phyloP scores from a whole-genome alignment of 306 rosid species.

The Cicer yamashitae region DNA sequence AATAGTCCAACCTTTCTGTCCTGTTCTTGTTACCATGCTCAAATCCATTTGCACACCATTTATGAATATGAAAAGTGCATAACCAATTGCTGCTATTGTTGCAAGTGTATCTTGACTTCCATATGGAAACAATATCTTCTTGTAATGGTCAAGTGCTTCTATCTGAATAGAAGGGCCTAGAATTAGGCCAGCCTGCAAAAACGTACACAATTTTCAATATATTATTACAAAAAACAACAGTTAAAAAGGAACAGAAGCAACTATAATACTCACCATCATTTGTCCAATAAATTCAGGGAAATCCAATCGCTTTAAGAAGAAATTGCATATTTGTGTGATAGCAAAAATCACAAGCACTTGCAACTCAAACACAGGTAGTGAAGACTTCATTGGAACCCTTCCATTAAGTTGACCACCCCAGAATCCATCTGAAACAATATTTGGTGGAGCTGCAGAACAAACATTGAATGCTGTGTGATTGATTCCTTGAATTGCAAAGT shows the following conservation, averaged over 20 bases:
- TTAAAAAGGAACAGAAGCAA: too few species aligned
- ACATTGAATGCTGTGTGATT: background rate
- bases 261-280: constrained; percentile 50
- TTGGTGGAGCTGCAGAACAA: constrained; percentile 39
- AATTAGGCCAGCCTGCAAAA: constrained; percentile 57
- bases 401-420: constrained; percentile 37
- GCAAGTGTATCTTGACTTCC: constrained; percentile 53
- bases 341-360: constrained; percentile 51
- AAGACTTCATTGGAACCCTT: constrained; percentile 29
- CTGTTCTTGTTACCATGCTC: constrained; percentile 51
- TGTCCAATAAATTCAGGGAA: constrained; percentile 55
- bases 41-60: constrained; percentile 65
- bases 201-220: background rate
- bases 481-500: rapidly evolving
- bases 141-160: background rate
- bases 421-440: constrained; percentile 49
- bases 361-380: constrained; percentile 52
- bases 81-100: constrained; percentile 53
- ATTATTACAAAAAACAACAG: too few species aligned
- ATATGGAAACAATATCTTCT: constrained; percentile 36
- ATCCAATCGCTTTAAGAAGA: constrained; percentile 52
- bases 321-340: constrained; percentile 45
- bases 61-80: constrained; percentile 50
- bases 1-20: constrained; percentile 48
- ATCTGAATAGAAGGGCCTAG: constrained; percentile 50